Base-by-base conservation (phyloP, 345 rosid species). In the Acer saccharum region DNA sequence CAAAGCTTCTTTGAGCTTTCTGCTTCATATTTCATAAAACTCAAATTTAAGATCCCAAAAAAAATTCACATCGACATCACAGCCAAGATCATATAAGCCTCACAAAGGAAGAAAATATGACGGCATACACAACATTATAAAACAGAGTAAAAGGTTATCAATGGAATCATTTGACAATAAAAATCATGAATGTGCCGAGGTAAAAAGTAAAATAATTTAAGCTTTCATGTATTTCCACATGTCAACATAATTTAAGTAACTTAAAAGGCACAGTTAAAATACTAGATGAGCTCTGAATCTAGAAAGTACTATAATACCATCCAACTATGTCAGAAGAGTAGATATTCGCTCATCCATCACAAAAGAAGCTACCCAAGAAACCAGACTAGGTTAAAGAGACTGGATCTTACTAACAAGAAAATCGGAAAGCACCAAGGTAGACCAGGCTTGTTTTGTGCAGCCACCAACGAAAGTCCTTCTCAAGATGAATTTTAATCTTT, bases 11-110 rank as follows among this genome's bases (percentile, higher is more conserved):
- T 21, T 4, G 23, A 74, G 16, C 6, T 10, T 16, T 25, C 48
- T 21, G 21, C 41, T 23, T 73, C 41, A 18, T 18, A 74, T 21
- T 23, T 73, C 41, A 18, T 18, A 74, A 63, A 46, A 62, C 60
- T 43, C 60, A 74, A 44, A 63, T 72, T 57, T 23, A 57, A 35
- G 64, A 72, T 6, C 77, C 46, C 60, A 74, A 64, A 16, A 18
- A 43, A 35, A 61, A 60, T 14, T 41, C 18, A 12, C 52, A 27
- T 50, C 11, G 14, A 60, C 11, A 41, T 25, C 16, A 43, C 13
- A 41, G 55, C 18, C 29, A 8, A 60, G 25, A 27, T 72, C 18
- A 62, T 23, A 73, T 61, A 14, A n/a, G 44, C 48, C 44, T 3
- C 27, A 50, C 21, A 66, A 66, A 66, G 41, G 35, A 69, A 54